Conservation (phyloP, 2,329 filamentous ascomycete species). For the Ceratocystis ficicola region DNA sequence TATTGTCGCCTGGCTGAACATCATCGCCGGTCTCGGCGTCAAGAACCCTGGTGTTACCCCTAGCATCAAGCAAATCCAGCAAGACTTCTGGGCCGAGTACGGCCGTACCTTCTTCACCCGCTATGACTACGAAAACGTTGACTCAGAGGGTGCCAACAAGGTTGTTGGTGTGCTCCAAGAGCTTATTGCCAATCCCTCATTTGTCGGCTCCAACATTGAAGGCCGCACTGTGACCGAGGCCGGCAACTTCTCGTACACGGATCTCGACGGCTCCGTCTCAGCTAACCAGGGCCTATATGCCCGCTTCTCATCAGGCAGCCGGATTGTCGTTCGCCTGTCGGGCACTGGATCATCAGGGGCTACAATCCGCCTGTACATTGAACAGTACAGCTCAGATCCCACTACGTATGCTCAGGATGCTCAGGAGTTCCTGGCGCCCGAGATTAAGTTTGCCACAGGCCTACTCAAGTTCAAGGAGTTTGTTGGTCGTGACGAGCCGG, state of each 20-base stretch:
- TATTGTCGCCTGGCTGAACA: slow-evolving; percentile 94
- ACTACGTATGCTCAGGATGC: slow-evolving; percentile 69
- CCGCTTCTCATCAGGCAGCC: slow-evolving; percentile 86
- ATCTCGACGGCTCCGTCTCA: slow-evolving; percentile 91
- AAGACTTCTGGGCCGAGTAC: slow-evolving; percentile 93
- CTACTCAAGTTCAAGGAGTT: slow-evolving; percentile 90
- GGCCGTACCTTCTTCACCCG: slow-evolving; percentile 98
- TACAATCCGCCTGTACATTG: slow-evolving; percentile 92
- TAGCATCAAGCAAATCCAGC: slow-evolving; percentile 90
- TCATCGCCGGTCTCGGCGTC: slow-evolving; percentile 86
- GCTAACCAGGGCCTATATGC: slow-evolving; percentile 94
- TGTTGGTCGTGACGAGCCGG: slow-evolving; percentile 81
- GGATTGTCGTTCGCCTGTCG: slow-evolving; percentile 87
- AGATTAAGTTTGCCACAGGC: slow-evolving; percentile 72
- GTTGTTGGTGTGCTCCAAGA: slow-evolving; percentile 70
- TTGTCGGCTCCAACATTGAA: slow-evolving; percentile 70
- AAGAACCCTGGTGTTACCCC: slow-evolving; percentile 67
- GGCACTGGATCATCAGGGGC: slow-evolving; percentile 91
- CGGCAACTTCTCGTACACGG: slow-evolving; percentile 95
- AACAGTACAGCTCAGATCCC: slow-evolving; percentile 80
- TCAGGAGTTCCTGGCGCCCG: slow-evolving; percentile 85
- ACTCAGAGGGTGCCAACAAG: slow-evolving; percentile 81
- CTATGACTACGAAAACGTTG: slow-evolving; percentile 95
- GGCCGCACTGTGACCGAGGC: slow-evolving; percentile 76
- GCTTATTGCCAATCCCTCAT: slow-evolving; percentile 59